Evolutionary conservation across 2,329 filamentous ascomycete genomes (phyloP).

Genomic region (Pyrenochaeta sp.): DNA sequence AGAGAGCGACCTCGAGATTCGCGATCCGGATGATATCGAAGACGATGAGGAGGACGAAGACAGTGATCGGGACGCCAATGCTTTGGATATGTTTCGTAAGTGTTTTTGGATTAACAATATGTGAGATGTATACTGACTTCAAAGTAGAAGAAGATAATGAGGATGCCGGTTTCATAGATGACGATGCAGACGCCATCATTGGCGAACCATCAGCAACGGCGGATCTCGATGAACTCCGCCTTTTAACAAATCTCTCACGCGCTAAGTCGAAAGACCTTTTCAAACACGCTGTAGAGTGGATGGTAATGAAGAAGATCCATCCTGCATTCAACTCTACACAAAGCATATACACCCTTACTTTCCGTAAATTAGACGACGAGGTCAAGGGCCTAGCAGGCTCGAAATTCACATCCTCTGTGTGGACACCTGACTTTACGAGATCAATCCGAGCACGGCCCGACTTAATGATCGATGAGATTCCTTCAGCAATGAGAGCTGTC

Average conservation of each 20-base stretch:
- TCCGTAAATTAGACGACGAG: slow-evolving; percentile 76
- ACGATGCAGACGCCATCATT: slow-evolving; percentile 66
- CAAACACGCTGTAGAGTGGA: slow-evolving; percentile 78
- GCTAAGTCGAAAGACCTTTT: slow-evolving; percentile 77
- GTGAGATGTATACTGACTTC: too few relatives aligned
- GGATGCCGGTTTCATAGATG: slow-evolving; percentile 69
- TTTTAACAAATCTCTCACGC: slow-evolving; percentile 74
- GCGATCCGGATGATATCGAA: slow-evolving; percentile 24
- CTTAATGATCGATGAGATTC: slow-evolving; percentile 51
- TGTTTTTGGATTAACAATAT: too few relatives aligned
- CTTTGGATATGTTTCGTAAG: slow-evolving; percentile 53
- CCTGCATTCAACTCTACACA: slow-evolving; percentile 72
- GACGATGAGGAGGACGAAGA: slow-evolving; percentile 37
- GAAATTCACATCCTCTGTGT: slow-evolving; percentile 75
- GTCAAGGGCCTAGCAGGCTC: slow-evolving; percentile 72
- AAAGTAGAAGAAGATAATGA: slow-evolving; percentile 58
- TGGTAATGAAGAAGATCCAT: slow-evolving; percentile 80
- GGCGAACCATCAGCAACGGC: slow-evolving; percentile 51
- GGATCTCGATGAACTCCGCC: slow-evolving; percentile 67
- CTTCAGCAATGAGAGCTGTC: slow-evolving; percentile 12
- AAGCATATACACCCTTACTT: slow-evolving; percentile 72
- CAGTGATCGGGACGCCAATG: slow-evolving; percentile 35
- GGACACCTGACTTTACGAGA: slow-evolving; percentile 72
- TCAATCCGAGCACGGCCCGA: slow-evolving; percentile 72
- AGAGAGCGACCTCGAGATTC: slow-evolving; percentile 23